Evolutionary conservation across 2,329 filamentous ascomycete genomes (phyloP).

Genomic region (Septoria petroselini): DNA sequence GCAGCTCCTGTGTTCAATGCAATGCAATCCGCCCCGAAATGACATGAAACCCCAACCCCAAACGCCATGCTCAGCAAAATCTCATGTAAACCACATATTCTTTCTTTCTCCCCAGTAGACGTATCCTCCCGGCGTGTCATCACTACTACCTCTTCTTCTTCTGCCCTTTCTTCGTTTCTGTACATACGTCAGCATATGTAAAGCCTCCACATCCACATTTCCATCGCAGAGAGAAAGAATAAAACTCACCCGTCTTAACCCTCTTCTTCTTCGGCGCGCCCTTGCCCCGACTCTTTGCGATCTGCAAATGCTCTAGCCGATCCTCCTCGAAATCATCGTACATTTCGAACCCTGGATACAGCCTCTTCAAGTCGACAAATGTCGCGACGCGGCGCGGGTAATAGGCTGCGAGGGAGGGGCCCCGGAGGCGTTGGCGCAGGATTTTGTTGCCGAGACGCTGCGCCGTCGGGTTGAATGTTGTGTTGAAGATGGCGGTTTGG

Average conservation of each 20-base stretch:
- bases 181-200: constrained; percentile 31
- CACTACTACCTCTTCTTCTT: constrained; percentile 42
- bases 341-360: constrained; percentile 65
- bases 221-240: constrained; percentile 12
- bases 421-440: constrained; percentile 79
- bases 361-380: constrained; percentile 68
- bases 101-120: background rate
- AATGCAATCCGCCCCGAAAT: too few species aligned
- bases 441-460: constrained; percentile 86
- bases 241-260: constrained; percentile 48
- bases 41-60: too few species aligned
- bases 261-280: constrained; percentile 86
- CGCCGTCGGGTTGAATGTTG: constrained; percentile 81
- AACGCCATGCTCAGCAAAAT: too few species aligned
- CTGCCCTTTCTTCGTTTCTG: constrained; percentile 36
- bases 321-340: constrained; percentile 76
- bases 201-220: background rate
- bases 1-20: too few species aligned
- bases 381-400: constrained; percentile 75
- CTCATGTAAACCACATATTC: background rate
- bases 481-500: constrained; percentile 89
- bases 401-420: constrained; percentile 79
- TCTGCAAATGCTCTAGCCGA: constrained; percentile 67
- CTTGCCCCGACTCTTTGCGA: constrained; percentile 72
- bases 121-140: too few species aligned